Evolutionary conservation across 164 flowering plant species (phyloP).

Genomic region (Nymphaea thermarum): DNA sequence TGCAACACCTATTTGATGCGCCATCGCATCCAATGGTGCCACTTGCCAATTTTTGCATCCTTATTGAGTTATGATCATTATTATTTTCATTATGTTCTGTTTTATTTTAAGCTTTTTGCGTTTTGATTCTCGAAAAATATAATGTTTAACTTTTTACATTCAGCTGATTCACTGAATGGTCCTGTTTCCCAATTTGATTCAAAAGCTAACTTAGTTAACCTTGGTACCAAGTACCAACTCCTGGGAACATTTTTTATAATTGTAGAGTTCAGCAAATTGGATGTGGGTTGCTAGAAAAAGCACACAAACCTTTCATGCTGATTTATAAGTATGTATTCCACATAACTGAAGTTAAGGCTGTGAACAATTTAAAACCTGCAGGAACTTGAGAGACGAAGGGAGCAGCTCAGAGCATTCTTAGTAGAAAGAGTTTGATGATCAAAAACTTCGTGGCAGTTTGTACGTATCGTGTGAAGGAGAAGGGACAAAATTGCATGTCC

Average conservation of each 20-base stretch:
- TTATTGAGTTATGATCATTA: too few relatives aligned
- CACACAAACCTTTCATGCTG: neutral
- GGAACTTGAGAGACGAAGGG: slow-evolving; percentile 70
- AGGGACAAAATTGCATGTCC: too few relatives aligned
- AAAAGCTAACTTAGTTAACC: neutral
- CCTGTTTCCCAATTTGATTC: neutral
- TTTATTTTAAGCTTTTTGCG: too few relatives aligned
- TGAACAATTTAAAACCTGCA: slow-evolving; percentile 9
- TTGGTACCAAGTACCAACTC: neutral
- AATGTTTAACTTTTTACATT: too few relatives aligned
- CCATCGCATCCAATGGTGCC: too few relatives aligned
- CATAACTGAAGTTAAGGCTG: neutral
- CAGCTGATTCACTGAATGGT: too few relatives aligned
- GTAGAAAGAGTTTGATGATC: slow-evolving; percentile 11
- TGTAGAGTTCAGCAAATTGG: neutral
- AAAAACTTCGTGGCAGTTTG: too few relatives aligned
- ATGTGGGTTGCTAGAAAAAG: neutral
- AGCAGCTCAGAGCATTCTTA: slow-evolving; percentile 70
- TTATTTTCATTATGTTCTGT: too few relatives aligned
- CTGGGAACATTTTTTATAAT: neutral
- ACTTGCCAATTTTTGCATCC: too few relatives aligned
- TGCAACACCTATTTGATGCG: too few relatives aligned
- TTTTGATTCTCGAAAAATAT: too few relatives aligned
- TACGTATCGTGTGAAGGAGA: too few relatives aligned
- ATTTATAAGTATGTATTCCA: neutral